Conservation (phyloP, 2,329 filamentous ascomycete species). For the Trichoderma sp. region DNA sequence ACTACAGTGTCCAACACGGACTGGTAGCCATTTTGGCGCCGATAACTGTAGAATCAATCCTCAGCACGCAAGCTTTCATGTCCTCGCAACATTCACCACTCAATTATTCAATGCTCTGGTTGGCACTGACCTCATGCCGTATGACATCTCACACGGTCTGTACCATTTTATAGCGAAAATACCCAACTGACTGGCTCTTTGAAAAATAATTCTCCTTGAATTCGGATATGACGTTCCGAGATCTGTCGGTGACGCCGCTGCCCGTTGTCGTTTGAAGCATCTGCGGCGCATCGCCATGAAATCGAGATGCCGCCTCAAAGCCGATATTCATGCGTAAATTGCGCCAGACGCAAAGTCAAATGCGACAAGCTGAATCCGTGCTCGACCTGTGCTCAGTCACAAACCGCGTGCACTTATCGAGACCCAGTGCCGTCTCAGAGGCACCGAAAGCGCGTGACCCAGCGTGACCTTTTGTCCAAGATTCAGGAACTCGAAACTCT, state of each 20-base stretch:
- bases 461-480: neutral
- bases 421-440: slow-evolving; percentile 15
- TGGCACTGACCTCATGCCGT: neutral
- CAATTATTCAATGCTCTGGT: neutral
- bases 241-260: neutral
- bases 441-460: slow-evolving; percentile 1
- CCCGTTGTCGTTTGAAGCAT: neutral
- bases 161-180: neutral
- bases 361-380: slow-evolving; percentile 17
- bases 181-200: neutral
- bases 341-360: slow-evolving; percentile 17
- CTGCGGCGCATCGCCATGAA: neutral
- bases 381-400: slow-evolving; percentile 12
- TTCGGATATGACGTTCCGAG: neutral
- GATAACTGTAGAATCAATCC: neutral
- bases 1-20: neutral
- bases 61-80: neutral
- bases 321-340: neutral
- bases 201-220: neutral
- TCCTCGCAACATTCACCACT: neutral
- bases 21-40: neutral
- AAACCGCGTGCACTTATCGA: slow-evolving; percentile 7
- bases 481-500: slow-evolving; percentile 10
- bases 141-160: neutral
- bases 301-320: neutral